Conservation (phyloP, 2,329 filamentous ascomycete species). For the Blastomyces silverae region DNA sequence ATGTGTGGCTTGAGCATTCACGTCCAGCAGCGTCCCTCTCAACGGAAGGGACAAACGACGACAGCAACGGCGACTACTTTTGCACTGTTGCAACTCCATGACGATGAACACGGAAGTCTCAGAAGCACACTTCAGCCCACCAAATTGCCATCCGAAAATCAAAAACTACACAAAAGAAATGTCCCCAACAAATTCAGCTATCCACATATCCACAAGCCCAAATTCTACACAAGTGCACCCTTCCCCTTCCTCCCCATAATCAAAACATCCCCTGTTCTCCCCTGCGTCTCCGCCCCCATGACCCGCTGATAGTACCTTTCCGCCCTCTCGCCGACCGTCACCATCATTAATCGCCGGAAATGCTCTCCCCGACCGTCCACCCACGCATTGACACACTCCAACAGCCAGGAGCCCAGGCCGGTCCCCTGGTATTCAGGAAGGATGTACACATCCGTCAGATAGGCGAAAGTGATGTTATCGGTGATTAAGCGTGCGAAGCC, state of each 20-base stretch:
- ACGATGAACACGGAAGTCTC: neutral
- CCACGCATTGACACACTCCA: slow-evolving; percentile 54
- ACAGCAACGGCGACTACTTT: neutral
- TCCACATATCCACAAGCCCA: neutral
- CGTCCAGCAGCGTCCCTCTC: neutral
- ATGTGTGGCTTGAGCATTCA: neutral
- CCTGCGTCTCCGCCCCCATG: slow-evolving; percentile 18
- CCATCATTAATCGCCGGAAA: slow-evolving; percentile 54
- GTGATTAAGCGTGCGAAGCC: slow-evolving; percentile 61
- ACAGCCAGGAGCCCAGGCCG: slow-evolving; percentile 60
- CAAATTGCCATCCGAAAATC: neutral
- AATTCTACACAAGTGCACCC: slow-evolving; percentile 7
- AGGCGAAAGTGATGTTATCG: slow-evolving; percentile 62
- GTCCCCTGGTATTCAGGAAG: slow-evolving; percentile 52
- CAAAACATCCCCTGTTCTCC: slow-evolving; percentile 13
- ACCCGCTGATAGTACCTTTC: slow-evolving; percentile 19
- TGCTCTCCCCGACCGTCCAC: slow-evolving; percentile 52
- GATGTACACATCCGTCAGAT: slow-evolving; percentile 63
- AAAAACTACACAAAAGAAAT: neutral
- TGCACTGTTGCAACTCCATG: neutral
- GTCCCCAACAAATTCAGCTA: neutral
- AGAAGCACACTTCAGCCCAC: neutral
- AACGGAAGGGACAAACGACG: neutral
- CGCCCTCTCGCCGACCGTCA: slow-evolving; percentile 19
- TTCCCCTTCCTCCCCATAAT: slow-evolving; percentile 17